A percentile compares a stretch with the other conserved stretches of the same genome.
These are phyloP conservation scores for Pythium dissimile DNA, from an alignment of 352 stramenopile species.

Conservation along the genomic window DNA sequence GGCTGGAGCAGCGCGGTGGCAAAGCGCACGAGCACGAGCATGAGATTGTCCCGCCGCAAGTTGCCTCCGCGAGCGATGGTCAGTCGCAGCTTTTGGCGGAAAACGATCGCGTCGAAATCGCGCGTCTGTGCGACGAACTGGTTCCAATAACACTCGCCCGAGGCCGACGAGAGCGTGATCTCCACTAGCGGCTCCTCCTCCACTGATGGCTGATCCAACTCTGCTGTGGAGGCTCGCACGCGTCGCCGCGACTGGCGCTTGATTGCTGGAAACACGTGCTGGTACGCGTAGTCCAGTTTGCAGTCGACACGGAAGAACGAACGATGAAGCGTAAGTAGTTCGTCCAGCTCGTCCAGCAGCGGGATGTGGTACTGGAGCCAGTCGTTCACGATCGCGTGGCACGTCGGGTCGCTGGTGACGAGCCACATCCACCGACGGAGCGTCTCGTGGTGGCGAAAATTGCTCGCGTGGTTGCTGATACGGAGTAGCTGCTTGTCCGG, in stretches of 20 bases:
- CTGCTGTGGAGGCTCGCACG: not conserved
- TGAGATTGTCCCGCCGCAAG: constrained; percentile 12
- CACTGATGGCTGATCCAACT: too few relatives aligned
- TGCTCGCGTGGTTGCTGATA: constrained; percentile 45
- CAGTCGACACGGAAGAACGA: constrained; percentile 64
- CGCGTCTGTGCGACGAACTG: constrained; percentile 15
- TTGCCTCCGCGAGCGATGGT: constrained; percentile 8
- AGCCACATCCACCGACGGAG: constrained; percentile 44
- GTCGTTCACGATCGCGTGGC: constrained; percentile 68
- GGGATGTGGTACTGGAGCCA: constrained; percentile 46
- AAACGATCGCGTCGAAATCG: constrained; percentile 3
- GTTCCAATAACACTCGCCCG: constrained; percentile 17
- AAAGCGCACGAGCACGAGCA: constrained; percentile 24
- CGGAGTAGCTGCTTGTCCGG: constrained; percentile 51
- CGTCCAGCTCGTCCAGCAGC: constrained; percentile 51
- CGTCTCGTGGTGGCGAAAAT: constrained; percentile 40
- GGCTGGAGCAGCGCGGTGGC: constrained; percentile 14
- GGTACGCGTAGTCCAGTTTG: constrained; percentile 51
- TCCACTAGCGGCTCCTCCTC: not conserved
- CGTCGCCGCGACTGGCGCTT: not conserved
- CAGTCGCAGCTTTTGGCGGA: constrained; percentile 11
- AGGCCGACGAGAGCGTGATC: constrained; percentile 6
- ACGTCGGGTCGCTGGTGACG: constrained; percentile 38
- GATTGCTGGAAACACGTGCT: constrained; percentile 33
- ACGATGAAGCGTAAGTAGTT: constrained; percentile 39